Evolutionary conservation across 2,329 filamentous ascomycete species (phyloP).

Genomic region (Trichoderma simmonsii): DNA sequence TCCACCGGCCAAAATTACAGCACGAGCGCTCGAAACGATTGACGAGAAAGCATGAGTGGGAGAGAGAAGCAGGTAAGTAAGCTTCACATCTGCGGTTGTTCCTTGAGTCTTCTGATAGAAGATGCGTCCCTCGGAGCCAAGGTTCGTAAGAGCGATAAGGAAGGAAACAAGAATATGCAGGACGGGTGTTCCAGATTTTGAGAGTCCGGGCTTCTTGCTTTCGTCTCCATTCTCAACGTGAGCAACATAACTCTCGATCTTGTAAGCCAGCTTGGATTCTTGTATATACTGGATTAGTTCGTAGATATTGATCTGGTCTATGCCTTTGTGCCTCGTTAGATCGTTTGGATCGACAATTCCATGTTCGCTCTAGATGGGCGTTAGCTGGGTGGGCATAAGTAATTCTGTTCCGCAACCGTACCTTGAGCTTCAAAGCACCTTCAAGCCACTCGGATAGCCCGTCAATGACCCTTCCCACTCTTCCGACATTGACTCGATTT

Average conservation of each 20-base stretch:
- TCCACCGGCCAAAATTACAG: constrained; percentile 87
- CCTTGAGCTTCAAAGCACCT: constrained; percentile 47
- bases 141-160: constrained; percentile 79
- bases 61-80: constrained; percentile 87
- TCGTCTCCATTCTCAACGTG: constrained; percentile 53
- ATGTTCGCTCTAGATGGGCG: constrained; percentile 42
- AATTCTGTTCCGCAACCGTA: constrained; percentile 22
- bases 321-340: constrained; percentile 76
- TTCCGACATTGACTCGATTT: constrained; percentile 87
- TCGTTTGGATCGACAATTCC: constrained; percentile 68
- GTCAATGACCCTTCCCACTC: constrained; percentile 79
- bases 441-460: constrained; percentile 71
- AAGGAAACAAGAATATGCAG: constrained; percentile 59
- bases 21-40: constrained; percentile 77
- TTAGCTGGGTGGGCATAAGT: neutral
- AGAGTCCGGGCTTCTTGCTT: constrained; percentile 21
- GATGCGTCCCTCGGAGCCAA: constrained; percentile 66
- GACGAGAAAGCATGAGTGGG: constrained; percentile 89
- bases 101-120: constrained; percentile 54
- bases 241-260: constrained; percentile 83
- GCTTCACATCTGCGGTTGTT: constrained; percentile 47
- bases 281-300: constrained; percentile 85
- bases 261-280: constrained; percentile 88
- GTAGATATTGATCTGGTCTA: constrained; percentile 93
- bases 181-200: constrained; percentile 43